Evolutionary conservation across 176 grass and related monocot genomes (phyloP), one percentile per base, ranked within the genome.

Genomic region (Carex cristatella): DNA sequence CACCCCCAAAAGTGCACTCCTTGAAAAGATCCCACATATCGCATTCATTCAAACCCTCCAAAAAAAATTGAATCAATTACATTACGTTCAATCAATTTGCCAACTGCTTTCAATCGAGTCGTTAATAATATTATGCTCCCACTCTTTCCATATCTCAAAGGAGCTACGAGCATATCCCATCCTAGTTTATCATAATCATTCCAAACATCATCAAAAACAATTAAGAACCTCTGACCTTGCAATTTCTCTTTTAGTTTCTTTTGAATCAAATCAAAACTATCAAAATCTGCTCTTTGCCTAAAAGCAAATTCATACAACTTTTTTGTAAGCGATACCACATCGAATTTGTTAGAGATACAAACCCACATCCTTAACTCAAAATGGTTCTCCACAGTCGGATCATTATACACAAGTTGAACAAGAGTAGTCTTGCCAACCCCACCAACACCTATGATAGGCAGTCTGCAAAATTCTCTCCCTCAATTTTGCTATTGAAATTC

Each of bases 51-150:
- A 89, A 63, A 46, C 77, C 83, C 3, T 27, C 0, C 7, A 89
- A 69, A 23, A 23, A 23, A 23, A 23, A 23, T 23, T 23, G 23
- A 23, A 23, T 23, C 23, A 23, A 23, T 23, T 23, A 64, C 44
- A 69, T 42, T 6, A 12, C 0, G 14, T 48, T 62, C 11, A 60
- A 48, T 66, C 23, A 55, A 55, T 10, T 60, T 6, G 3, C 61
- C 60, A 58, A 89, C 84, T 32, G 37, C 4, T 51, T 32, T 15
- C 38, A 83, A 63, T 63, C 79, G 63, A 7, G 84, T 86, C n/a
- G 88, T 89, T 42, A 89, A 82, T 40, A 89, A 48, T 16, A 89
- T 89, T 54, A 27, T 83, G 65, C 84, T 86, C 56, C 88, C 84
- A 10, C 32, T 69, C 19, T 81, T 37, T 46, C 23, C 73, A 1